Conservation (phyloP, 75 land plant species). For the Pseudotsuga menziesii region DNA sequence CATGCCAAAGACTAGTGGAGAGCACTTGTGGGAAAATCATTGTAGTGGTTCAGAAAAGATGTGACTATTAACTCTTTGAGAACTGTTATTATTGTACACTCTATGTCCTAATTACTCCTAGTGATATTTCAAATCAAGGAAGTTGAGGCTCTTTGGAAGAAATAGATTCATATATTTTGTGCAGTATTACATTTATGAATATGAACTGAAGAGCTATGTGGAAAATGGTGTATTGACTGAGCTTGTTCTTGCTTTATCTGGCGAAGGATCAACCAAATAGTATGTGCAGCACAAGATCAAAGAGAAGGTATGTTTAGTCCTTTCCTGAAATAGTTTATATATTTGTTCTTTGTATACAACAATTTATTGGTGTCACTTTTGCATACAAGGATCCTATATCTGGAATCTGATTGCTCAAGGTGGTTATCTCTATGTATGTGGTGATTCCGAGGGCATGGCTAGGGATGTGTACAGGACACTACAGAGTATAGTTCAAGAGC, state of each 20-base stretch:
- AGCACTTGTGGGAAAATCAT: not conserved
- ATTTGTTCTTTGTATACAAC: not conserved
- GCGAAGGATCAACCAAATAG: constrained; percentile 85
- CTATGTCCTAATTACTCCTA: not conserved
- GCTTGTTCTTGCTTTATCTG: constrained; percentile 80
- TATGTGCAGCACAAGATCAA: constrained; percentile 95
- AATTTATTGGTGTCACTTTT: not conserved
- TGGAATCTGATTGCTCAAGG: constrained; percentile 8
- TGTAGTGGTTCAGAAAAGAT: not conserved
- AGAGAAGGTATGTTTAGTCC: constrained; percentile 44
- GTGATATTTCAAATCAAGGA: not conserved
- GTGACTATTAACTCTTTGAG: not conserved
- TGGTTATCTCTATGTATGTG: constrained; percentile 27
- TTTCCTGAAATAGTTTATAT: not conserved
- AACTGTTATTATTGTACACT: not conserved
- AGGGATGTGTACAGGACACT: constrained; percentile 14
- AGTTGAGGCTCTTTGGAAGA: not conserved
- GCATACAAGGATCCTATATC: not conserved
- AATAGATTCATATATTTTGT: constrained; percentile 5
- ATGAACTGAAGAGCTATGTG: constrained; percentile 69
- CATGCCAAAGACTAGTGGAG: not conserved
- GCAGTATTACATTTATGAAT: constrained; percentile 95
- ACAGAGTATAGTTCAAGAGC: constrained; percentile 9
- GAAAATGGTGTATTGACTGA: constrained; percentile 66
- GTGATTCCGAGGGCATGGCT: constrained; percentile 26